Evolutionary conservation across 768 basidiomycete genomes (phyloP), one percentile per base, ranked within the genome.

Genomic region (Auricularia cornea): DNA sequence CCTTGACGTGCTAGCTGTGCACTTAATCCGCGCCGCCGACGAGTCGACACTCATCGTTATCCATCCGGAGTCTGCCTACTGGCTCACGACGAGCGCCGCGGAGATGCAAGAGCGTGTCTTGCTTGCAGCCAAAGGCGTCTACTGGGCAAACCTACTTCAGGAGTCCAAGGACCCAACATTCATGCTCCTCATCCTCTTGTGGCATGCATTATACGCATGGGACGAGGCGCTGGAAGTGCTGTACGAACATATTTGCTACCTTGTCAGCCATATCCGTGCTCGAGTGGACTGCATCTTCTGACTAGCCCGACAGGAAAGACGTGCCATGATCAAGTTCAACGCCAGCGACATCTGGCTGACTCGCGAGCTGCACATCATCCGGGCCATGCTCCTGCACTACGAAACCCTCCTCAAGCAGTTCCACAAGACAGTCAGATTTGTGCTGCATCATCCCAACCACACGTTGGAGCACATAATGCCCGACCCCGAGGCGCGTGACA

Each of bases 181-280:
- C 62, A 67, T 85, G 10, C 73, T 85, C 54, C 66, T 86, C 5
- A 74, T 80, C 56, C 71, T 81, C 6, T 70, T 86, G 28, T 86
- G 84, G 85, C 84, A 84, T 62, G 79, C 83, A 0, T 67, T 85
- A 30, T 86, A 86, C 67, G 79, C 83, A 0, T 86, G 85, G 83
- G 85, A 86, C 59, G 83, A 86, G 69, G 72, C 82, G 0, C 74
- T 85, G 29, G 84, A 84, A 66, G 71, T 73, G 16, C 67, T 86
- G 38, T 84, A 84, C 62, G 65, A 67, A 11, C 81, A 86, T 66
- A 77, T 86, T 28, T 80, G 77, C 63, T 75, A 65, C 62, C 72
- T 86, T 71, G 83, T 84, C 68, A 57, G 81, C 70, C 26, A 16
- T n/a, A n/a, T n/a, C n/a, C n/a, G n/a, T n/a, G n/a, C n/a, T n/a